Percentiles rank a stretch among this genome's conserved stretches.
Evolutionary conservation across 129 eudicot genomes (phyloP).

Genomic region (Centaurea solstitialis): DNA sequence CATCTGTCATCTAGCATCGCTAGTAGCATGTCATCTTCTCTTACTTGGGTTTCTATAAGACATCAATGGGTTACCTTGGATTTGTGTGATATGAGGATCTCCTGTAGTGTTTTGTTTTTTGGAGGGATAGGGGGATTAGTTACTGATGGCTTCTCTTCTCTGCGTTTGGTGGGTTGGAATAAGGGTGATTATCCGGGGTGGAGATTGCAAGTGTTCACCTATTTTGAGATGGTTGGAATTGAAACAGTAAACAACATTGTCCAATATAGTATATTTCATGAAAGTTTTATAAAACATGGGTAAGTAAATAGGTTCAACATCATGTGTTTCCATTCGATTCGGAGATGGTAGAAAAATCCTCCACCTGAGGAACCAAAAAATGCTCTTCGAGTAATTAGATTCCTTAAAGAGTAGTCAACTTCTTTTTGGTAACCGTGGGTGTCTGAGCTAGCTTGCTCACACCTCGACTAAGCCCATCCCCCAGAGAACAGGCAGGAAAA

Average conservation of each 20-base stretch:
- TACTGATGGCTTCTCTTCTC: not conserved
- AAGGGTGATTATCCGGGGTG: not conserved
- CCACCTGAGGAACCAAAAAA: not conserved
- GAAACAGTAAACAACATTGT: not conserved
- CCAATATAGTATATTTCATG: too few relatives aligned
- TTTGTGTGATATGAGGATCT: not conserved
- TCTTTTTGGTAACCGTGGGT: not conserved
- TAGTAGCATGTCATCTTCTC: not conserved
- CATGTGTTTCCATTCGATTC: not conserved
- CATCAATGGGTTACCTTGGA: not conserved
- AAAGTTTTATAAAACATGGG: not conserved
- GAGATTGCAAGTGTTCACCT: not conserved
- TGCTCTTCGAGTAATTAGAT: not conserved
- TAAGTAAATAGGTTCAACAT: not conserved
- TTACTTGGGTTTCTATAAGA: not conserved
- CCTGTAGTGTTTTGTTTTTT: too few relatives aligned
- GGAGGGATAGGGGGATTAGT: not conserved
- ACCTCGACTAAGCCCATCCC: not conserved
- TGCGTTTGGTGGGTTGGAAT: not conserved
- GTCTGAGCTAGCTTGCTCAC: not conserved
- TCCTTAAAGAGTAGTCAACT: not conserved
- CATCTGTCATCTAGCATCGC: not conserved
- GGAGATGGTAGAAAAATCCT: not conserved
- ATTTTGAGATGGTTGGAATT: not conserved
- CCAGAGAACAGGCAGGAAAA: too few relatives aligned